Evolutionary conservation across 2,329 filamentous ascomycete genomes (phyloP).

Genomic region (Colletotrichum lini): DNA sequence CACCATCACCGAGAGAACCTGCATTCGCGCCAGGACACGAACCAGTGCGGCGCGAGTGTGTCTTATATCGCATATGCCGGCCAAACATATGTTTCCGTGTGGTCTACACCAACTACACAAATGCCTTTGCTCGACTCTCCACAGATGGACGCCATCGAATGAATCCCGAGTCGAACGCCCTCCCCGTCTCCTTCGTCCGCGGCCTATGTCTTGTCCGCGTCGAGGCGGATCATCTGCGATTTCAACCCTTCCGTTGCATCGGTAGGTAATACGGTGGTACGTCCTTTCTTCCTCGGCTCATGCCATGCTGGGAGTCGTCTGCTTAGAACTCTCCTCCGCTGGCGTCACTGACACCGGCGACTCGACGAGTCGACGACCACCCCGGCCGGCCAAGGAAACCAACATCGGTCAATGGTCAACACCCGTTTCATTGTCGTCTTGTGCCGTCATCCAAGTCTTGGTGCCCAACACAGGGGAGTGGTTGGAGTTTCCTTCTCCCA

Average conservation of each 20-base stretch:
- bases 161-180: neutral
- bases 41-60: too few species aligned
- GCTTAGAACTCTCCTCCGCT: neutral
- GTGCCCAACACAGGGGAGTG: neutral
- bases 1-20: neutral
- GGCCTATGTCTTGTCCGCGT: conserved; percentile 29
- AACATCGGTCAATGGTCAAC: conserved; percentile 14
- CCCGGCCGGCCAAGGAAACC: neutral
- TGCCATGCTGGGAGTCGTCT: too few species aligned
- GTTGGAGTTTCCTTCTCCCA: conserved; percentile 20
- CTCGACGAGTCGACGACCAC: neutral
- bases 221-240: conserved; percentile 15
- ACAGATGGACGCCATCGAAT: neutral
- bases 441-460: conserved; percentile 15
- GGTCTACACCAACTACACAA: too few species aligned
- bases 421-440: conserved; percentile 25
- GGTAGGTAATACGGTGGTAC: too few species aligned
- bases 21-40: too few species aligned
- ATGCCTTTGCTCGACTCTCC: neutral
- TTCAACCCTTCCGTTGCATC: neutral
- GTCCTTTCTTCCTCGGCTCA: neutral
- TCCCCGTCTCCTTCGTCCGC: conserved; percentile 22
- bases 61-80: too few species aligned
- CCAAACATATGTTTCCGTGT: too few species aligned
- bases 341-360: conserved; percentile 1